Evolutionary conservation across 768 basidiomycete species (phyloP).

Genomic region (Lentinula sp.): DNA sequence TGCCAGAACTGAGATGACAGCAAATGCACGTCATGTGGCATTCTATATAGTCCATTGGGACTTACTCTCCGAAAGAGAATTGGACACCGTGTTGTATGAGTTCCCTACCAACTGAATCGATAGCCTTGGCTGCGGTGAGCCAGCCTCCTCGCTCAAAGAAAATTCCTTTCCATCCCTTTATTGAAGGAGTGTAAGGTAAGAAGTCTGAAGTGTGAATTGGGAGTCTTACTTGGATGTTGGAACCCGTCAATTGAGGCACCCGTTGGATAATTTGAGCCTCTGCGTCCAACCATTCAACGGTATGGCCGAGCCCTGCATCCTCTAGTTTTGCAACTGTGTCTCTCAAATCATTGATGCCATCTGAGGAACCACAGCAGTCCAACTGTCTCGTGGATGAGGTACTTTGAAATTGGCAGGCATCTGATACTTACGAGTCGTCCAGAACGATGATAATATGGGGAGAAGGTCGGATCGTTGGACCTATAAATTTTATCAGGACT

Average conservation of each 20-base stretch:
- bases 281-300: constrained; percentile 4
- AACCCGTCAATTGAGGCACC: background rate
- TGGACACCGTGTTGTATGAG: background rate
- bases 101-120: constrained; percentile 2
- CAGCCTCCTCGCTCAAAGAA: constrained; percentile 1
- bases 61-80: constrained; percentile 5
- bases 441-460: constrained; percentile 4
- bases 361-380: background rate
- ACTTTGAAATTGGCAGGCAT: background rate
- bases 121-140: constrained; percentile 1
- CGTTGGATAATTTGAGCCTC: constrained; percentile 1
- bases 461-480: background rate
- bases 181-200: background rate
- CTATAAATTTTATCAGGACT: background rate
- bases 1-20: background rate
- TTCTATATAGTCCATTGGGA: background rate
- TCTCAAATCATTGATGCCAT: background rate
- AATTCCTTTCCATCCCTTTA: constrained; percentile 5
- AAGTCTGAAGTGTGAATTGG: background rate
- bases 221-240: background rate
- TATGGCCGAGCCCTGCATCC: constrained; percentile 3
- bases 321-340: background rate
- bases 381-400: background rate
- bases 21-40: background rate
- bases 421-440: background rate